Evolutionary conservation across 768 basidiomycete genomes (phyloP).

Genomic region (Agaricus subrufescens): DNA sequence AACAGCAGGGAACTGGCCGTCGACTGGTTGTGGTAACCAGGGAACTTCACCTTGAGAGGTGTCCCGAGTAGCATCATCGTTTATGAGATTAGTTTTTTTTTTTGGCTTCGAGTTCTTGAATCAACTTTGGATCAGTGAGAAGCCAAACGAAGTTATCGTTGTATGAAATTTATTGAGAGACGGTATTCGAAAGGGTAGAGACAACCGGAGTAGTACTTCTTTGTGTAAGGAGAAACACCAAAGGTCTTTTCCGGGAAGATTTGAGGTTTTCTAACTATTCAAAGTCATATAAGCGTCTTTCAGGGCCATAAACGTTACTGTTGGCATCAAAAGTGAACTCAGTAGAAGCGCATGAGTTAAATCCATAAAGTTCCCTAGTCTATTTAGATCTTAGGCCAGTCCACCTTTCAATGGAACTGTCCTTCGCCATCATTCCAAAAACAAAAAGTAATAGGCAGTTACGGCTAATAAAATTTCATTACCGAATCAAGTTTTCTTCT

Average conservation of each 20-base stretch:
- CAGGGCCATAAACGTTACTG: constrained; percentile 17
- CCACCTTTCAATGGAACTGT: background rate
- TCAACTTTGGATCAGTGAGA: constrained; percentile 28
- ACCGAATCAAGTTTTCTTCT: background rate
- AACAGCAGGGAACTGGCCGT: constrained; percentile 46
- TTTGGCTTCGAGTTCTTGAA: constrained; percentile 21
- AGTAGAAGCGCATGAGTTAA: background rate
- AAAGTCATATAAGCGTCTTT: constrained; percentile 34
- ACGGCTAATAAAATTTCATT: background rate
- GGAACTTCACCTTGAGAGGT: constrained; percentile 29
- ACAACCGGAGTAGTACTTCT: constrained; percentile 10
- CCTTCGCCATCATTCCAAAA: background rate
- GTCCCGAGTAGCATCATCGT: background rate
- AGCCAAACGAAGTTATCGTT: constrained; percentile 30
- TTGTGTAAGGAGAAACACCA: constrained; percentile 11
- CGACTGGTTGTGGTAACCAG: constrained; percentile 48
- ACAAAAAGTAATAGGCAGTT: too few species aligned
- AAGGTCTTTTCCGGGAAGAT: constrained; percentile 16
- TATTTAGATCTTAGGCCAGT: background rate
- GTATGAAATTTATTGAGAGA: background rate
- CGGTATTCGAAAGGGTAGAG: background rate
- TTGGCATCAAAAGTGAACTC: background rate
- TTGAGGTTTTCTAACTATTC: constrained; percentile 26
- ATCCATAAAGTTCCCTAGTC: background rate
- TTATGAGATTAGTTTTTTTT: background rate